Conservation (phyloP, 768 basidiomycete genomes). For the Rhizopogon rudus region DNA sequence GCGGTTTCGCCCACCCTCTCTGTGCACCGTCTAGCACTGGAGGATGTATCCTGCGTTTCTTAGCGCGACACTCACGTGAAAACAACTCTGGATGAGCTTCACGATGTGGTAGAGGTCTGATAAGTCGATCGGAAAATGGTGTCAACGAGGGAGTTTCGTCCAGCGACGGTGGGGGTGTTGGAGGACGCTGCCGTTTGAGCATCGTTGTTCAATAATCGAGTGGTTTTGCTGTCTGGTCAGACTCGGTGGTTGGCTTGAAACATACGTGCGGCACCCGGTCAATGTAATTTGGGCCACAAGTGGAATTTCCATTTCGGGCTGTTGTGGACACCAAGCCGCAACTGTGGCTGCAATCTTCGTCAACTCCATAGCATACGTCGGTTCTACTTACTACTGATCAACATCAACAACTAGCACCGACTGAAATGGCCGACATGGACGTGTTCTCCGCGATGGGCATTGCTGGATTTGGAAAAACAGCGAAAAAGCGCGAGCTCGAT, state of each 20-base stretch:
- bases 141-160: constrained; percentile 17
- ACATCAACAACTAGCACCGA: constrained; percentile 2
- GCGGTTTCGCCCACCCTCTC: constrained; percentile 36
- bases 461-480: constrained; percentile 73
- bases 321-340: not conserved
- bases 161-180: constrained; percentile 37
- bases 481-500: constrained; percentile 62
- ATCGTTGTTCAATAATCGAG: constrained; percentile 22
- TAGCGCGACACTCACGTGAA: constrained; percentile 31
- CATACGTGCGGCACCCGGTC: not conserved
- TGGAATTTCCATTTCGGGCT: constrained; percentile 6
- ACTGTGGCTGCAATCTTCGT: not conserved
- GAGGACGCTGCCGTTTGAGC: constrained; percentile 50
- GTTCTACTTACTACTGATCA: not conserved
- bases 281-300: not conserved
- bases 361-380: not conserved
- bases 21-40: constrained; percentile 49
- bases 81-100: constrained; percentile 5
- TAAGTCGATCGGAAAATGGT: constrained; percentile 9
- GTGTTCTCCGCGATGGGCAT: constrained; percentile 83
- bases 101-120: constrained; percentile 11
- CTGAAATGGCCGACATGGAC: constrained; percentile 55
- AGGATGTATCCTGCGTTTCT: constrained; percentile 50
- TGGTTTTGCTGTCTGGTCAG: not conserved
- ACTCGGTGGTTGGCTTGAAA: not conserved